Percentiles rank a stretch among this genome's conserved stretches.
phyloP scores from a whole-genome alignment of 2,329 filamentous ascomycete genomes.

The Talaromyces sp. region DNA sequence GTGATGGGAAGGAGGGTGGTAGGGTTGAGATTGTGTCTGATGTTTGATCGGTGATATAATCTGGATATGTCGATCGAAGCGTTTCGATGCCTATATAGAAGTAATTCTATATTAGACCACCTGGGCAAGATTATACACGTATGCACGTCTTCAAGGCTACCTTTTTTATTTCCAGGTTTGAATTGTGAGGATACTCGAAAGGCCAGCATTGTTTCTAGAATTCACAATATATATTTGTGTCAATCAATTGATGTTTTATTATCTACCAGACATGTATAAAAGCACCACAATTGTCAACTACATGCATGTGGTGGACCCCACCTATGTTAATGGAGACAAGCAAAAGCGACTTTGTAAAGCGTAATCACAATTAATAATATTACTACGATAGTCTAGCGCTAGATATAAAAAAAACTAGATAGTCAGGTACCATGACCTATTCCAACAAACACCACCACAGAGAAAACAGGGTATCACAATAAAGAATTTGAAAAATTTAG shows the following conservation, averaged over 20 bases:
- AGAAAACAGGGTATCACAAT: constrained; percentile 12
- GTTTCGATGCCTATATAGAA: background rate
- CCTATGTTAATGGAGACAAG: too few relatives aligned
- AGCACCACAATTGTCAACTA: too few relatives aligned
- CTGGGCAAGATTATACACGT: background rate
- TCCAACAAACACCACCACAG: constrained; percentile 2
- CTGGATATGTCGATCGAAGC: background rate
- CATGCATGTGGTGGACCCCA: too few relatives aligned
- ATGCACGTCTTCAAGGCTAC: background rate
- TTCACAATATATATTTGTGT: too few relatives aligned
- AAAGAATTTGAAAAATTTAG: background rate
- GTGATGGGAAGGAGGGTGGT: constrained; percentile 27
- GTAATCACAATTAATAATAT: constrained; percentile 15
- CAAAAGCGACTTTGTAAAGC: too few relatives aligned
- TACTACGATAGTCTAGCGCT: constrained; percentile 16
- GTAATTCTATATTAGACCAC: background rate
- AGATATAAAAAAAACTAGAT: background rate
- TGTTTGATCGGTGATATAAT: background rate
- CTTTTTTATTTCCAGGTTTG: background rate
- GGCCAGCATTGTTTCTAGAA: too few relatives aligned
- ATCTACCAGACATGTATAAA: too few relatives aligned
- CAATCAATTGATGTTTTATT: too few relatives aligned
- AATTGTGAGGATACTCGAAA: background rate
- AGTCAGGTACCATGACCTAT: background rate
- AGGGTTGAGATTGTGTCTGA: constrained; percentile 21